Percentiles rank a stretch among this genome's conserved stretches.
Evolutionary conservation across 371 early-diverging fungal genomes (phyloP).

Genomic region (Mucor velutinosus): DNA sequence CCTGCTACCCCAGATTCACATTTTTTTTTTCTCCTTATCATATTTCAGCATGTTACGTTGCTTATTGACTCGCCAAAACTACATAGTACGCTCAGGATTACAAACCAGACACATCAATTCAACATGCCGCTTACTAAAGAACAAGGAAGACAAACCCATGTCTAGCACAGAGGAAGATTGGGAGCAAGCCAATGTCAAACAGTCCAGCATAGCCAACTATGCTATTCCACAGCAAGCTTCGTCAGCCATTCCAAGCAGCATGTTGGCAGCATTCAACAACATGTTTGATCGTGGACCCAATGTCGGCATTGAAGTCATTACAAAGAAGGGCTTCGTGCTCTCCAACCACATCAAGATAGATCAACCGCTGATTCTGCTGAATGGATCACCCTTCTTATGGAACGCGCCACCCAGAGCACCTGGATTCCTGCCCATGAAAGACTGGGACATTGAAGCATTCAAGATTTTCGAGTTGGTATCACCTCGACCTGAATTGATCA

Average conservation of each 20-base stretch:
- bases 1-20: not conserved
- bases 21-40: not conserved
- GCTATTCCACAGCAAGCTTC: conserved; percentile 22
- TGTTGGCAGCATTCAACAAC: conserved; percentile 45
- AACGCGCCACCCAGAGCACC: conserved; percentile 35
- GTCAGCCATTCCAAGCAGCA: conserved; percentile 30
- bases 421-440: conserved; percentile 30
- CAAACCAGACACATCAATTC: not conserved
- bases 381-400: conserved; percentile 57
- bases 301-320: conserved; percentile 49
- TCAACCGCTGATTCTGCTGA: conserved; percentile 49
- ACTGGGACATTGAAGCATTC: conserved; percentile 43
- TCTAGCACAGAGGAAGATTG: conserved; percentile 14
- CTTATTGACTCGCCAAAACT: not conserved
- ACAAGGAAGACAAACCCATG: not conserved
- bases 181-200: conserved; percentile 20
- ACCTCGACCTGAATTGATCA: conserved; percentile 57
- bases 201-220: conserved; percentile 25
- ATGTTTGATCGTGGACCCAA: conserved; percentile 59
- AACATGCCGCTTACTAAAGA: not conserved
- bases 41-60: conserved; percentile 1
- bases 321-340: conserved; percentile 51
- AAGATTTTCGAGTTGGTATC: conserved; percentile 53
- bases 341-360: conserved; percentile 47
- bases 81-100: not conserved